Evolutionary conservation across 2,329 filamentous ascomycete species (phyloP), one percentile per base, ranked within the genome.

Genomic region (Didymellaceae sp.): DNA sequence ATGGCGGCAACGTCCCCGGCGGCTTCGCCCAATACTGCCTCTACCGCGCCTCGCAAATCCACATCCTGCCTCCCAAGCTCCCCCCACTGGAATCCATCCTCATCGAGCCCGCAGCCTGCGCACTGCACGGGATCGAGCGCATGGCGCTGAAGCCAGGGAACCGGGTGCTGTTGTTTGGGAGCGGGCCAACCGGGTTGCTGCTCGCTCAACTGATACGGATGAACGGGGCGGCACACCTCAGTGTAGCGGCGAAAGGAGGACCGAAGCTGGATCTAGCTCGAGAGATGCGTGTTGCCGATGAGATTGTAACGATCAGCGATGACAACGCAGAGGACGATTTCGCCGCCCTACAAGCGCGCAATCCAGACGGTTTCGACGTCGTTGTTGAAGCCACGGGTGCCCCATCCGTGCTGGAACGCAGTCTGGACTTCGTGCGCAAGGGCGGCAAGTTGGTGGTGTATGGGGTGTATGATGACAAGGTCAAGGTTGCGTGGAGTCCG

Each of bases 341-440:
- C 70, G 75, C 80, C 34, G 75, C 84, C 63, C 74, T 90, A 54
- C 85, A 84, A 75, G 73, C 76, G 32, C 80, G 85, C 35, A 85
- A 90, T 71, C 86, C 86, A 0, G 85, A 89, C 62, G 87, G 87
- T 3, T 90, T 90, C 66, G 87, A 90, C 59, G 84, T 89, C 56
- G 85, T 88, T 18, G 81, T 88, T 17, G 85, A 89, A 75, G 86
- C 87, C 26, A 89, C 87, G 10, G 87, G 87, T 14, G 86, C 82
- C 42, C 77, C 83, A 35, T 85, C 84, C 71, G 86, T 90, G 39
- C 80, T 90, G 2, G 86, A 90, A 67, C 82, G 86, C 62, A 78
- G 86, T 21, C 88, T 90, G 70, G 79, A 89, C 74, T 90, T 88
- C 67, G 85, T 88, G 59, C 84, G 86, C 37, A 81, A 86, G 42